These are phyloP conservation scores for Pulveroboletus frians DNA, from an alignment of 768 basidiomycete genomes.

Conservation along the genomic window DNA sequence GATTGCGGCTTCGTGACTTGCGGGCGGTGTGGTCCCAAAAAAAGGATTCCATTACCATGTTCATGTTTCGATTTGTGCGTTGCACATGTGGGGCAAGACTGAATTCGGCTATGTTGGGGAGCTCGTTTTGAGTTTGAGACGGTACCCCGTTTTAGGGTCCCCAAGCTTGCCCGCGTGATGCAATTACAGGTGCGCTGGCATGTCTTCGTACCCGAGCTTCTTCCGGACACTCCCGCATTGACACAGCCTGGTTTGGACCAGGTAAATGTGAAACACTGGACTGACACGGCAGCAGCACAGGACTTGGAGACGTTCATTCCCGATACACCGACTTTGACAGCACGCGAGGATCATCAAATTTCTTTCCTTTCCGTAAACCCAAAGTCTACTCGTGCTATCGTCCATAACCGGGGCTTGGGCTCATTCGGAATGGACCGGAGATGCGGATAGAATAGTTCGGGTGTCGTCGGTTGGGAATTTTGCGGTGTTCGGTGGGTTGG, in stretches of 20 bases:
- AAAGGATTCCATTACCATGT: too few species aligned
- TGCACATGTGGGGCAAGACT: too few species aligned
- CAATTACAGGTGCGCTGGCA: neutral
- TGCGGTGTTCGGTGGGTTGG: constrained; percentile 4
- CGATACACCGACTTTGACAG: neutral
- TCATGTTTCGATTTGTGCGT: too few species aligned
- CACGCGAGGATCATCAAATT: neutral
- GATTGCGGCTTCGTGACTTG: too few species aligned
- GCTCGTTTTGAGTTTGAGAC: neutral
- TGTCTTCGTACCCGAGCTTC: too few species aligned
- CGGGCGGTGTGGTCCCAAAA: too few species aligned
- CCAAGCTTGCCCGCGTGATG: too few species aligned
- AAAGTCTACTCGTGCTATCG: neutral
- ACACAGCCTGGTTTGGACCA: neutral
- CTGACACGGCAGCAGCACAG: neutral
- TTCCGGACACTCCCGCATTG: neutral
- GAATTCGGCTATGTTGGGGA: too few species aligned
- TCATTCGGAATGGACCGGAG: constrained; percentile 4
- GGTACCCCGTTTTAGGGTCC: too few species aligned
- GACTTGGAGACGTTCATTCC: neutral
- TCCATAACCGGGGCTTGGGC: neutral
- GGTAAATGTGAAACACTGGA: neutral
- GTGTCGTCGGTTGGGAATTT: constrained; percentile 1
- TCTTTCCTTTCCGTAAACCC: neutral
- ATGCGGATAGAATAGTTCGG: neutral